A percentile compares a stretch with the other conserved stretches of the same genome.
Evolutionary conservation across 208 protist species (phyloP).

Genomic region (Novymonas esmeraldas): DNA sequence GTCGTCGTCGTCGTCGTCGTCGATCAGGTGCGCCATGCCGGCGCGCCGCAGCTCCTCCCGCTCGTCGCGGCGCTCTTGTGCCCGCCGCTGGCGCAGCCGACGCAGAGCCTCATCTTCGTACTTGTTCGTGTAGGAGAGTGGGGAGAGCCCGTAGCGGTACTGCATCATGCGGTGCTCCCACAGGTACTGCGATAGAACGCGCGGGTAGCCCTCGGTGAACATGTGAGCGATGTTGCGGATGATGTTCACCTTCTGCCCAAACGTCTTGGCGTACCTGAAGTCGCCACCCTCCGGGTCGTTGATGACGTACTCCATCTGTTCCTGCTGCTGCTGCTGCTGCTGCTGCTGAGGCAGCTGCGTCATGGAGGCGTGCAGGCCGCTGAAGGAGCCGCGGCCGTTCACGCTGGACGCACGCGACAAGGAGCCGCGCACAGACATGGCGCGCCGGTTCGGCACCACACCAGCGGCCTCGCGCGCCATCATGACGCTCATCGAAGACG

Average conservation of each 20-base stretch:
- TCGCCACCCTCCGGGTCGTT: constrained; percentile 89
- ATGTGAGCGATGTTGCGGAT: constrained; percentile 91
- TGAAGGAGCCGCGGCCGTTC: constrained; percentile 28
- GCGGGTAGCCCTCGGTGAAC: constrained; percentile 90
- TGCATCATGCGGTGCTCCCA: constrained; percentile 84
- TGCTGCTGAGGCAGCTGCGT: constrained; percentile 22
- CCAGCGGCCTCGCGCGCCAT: constrained; percentile 66
- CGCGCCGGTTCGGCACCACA: constrained; percentile 66
- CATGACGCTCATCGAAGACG: constrained; percentile 38
- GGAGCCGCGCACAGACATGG: constrained; percentile 31
- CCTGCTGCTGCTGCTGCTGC: constrained; percentile 3
- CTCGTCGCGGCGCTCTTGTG: constrained; percentile 45
- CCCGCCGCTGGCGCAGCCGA: constrained; percentile 56
- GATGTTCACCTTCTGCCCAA: constrained; percentile 51
- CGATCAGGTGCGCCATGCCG: constrained; percentile 45
- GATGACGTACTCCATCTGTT: constrained; percentile 61
- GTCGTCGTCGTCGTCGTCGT: constrained; percentile 38
- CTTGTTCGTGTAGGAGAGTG: constrained; percentile 80
- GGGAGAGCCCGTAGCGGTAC: constrained; percentile 70
- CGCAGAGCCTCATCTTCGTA: constrained; percentile 80
- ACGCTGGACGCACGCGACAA: constrained; percentile 23
- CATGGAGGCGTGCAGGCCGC: constrained; percentile 32
- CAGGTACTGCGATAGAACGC: constrained; percentile 90
- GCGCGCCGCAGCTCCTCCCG: constrained; percentile 39
- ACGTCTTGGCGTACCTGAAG: constrained; percentile 61